phyloP scores from a whole-genome alignment of 208 protist species.

The Novymonas esmeraldas region DNA sequence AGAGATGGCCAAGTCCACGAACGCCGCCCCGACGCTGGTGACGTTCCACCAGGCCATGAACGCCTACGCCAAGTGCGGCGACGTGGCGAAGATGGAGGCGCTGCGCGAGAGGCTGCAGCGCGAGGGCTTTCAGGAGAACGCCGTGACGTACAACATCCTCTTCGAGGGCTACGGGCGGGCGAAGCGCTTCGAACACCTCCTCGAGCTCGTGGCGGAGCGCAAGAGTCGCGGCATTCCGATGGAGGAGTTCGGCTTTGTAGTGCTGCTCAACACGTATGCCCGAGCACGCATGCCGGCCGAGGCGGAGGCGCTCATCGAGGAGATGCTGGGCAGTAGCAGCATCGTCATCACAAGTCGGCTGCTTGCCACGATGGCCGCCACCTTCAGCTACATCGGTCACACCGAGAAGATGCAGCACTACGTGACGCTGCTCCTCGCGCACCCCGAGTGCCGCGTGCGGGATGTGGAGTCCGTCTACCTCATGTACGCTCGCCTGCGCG shows the following conservation, averaged over 20 bases:
- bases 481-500: slow-evolving; percentile 81
- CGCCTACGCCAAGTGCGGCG: slow-evolving; percentile 90
- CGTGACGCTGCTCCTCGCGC: slow-evolving; percentile 67
- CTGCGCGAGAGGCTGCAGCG: slow-evolving; percentile 61
- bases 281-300: slow-evolving; percentile 76
- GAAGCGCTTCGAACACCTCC: slow-evolving; percentile 84
- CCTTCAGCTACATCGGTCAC: slow-evolving; percentile 78
- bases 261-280: slow-evolving; percentile 84
- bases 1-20: slow-evolving; percentile 88
- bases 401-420: slow-evolving; percentile 80
- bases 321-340: slow-evolving; percentile 66
- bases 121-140: slow-evolving; percentile 79
- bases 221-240: slow-evolving; percentile 72
- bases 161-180: slow-evolving; percentile 90
- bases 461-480: slow-evolving; percentile 87
- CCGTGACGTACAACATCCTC: slow-evolving; percentile 91
- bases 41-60: slow-evolving; percentile 93
- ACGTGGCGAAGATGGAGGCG: slow-evolving; percentile 86
- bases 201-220: slow-evolving; percentile 82
- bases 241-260: slow-evolving; percentile 88
- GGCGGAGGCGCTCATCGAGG: slow-evolving; percentile 68
- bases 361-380: slow-evolving; percentile 71
- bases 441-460: slow-evolving; percentile 71
- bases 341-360: slow-evolving; percentile 73
- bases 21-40: slow-evolving; percentile 83